phyloP scores from a whole-genome alignment of 164 flowering plant genomes.

The Nymphaea colorata region DNA sequence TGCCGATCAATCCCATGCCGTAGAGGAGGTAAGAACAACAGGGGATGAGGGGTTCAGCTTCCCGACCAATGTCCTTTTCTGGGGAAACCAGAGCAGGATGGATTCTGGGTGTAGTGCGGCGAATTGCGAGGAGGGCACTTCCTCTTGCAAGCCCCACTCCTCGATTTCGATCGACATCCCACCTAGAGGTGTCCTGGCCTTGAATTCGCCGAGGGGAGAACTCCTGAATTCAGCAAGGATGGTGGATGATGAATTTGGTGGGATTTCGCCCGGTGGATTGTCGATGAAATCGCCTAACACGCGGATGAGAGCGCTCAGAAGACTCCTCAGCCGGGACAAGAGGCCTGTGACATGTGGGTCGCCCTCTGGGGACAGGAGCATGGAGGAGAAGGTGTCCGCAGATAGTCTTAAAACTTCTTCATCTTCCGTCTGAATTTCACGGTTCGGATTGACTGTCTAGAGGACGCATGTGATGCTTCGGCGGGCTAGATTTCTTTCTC shows the following conservation, averaged over 20 bases:
- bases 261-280: background rate
- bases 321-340: slow-evolving; percentile 13
- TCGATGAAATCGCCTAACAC: slow-evolving; percentile 2
- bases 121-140: slow-evolving; percentile 1
- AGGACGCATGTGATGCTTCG: too few relatives aligned
- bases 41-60: background rate
- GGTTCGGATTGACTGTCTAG: too few relatives aligned
- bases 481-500: too few relatives aligned
- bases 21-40: background rate
- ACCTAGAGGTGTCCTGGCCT: background rate
- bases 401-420: background rate
- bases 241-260: background rate
- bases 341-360: slow-evolving; percentile 6
- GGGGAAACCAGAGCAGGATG: slow-evolving; percentile 1
- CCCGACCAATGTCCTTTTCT: slow-evolving; percentile 3
- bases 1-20: background rate
- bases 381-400: slow-evolving; percentile 2
- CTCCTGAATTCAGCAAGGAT: background rate
- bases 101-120: background rate
- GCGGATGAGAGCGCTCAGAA: slow-evolving; percentile 5
- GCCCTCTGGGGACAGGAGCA: slow-evolving; percentile 8
- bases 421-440: too few relatives aligned
- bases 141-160: background rate
- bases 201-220: background rate
- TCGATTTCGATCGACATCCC: background rate